phyloP scores from a whole-genome alignment of 345 rosid species.

The Cardamine chenopodiifolia region DNA sequence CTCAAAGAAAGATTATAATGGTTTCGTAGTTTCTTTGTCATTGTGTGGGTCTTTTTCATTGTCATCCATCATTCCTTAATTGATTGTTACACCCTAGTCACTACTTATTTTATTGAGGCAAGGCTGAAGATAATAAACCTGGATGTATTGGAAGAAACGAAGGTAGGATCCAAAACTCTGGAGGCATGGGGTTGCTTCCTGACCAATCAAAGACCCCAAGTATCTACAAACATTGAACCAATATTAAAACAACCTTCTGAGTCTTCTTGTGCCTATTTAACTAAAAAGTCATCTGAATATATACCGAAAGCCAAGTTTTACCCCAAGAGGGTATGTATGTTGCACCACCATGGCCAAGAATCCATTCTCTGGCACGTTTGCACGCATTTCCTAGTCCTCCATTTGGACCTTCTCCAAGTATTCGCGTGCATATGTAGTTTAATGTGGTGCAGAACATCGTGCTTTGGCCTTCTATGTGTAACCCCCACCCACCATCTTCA shows the following conservation, averaged over 20 bases:
- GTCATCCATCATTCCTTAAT: too few species aligned
- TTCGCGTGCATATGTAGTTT: slow-evolving; percentile 48
- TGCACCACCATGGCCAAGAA: slow-evolving; percentile 53
- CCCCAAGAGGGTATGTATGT: slow-evolving; percentile 55
- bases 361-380: slow-evolving; percentile 48
- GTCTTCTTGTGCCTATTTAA: not conserved
- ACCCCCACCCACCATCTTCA: slow-evolving; percentile 58
- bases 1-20: not conserved
- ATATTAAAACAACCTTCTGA: not conserved
- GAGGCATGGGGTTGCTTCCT: slow-evolving; percentile 72
- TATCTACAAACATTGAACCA: slow-evolving; percentile 31
- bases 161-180: slow-evolving; percentile 71
- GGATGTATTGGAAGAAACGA: slow-evolving; percentile 60
- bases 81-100: not conserved
- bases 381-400: slow-evolving; percentile 49
- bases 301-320: slow-evolving; percentile 56
- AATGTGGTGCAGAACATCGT: slow-evolving; percentile 52
- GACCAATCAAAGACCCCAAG: slow-evolving; percentile 62
- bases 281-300: not conserved
- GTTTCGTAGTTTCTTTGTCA: too few species aligned
- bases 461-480: slow-evolving; percentile 48
- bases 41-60: too few species aligned
- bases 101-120: not conserved
- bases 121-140: slow-evolving; percentile 36
- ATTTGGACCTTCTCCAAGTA: slow-evolving; percentile 53